phyloP scores from a whole-genome alignment of 371 early-diverging fungal genomes.

The Capniomyces stellatus region DNA sequence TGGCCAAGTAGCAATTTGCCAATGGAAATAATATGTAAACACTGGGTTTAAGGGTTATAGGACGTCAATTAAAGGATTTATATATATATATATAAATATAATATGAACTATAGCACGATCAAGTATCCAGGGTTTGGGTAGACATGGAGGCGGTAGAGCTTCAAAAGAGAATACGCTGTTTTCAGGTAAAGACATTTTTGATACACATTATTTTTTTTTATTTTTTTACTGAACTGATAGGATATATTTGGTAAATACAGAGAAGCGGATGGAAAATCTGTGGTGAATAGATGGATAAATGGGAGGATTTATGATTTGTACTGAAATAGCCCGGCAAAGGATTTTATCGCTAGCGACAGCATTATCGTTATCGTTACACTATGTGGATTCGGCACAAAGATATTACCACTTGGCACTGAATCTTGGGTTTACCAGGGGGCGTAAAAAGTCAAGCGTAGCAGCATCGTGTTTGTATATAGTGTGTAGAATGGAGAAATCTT shows the following conservation, averaged over 20 bases:
- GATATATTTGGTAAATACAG: too few species aligned
- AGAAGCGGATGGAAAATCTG: too few species aligned
- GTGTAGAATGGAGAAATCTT: conserved; percentile 76
- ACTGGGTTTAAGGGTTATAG: too few species aligned
- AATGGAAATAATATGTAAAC: too few species aligned
- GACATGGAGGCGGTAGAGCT: conserved; percentile 26
- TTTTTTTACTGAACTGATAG: too few species aligned
- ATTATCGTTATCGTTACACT: conserved; percentile 48
- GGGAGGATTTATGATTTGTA: background rate
- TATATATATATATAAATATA: background rate
- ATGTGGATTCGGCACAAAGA: conserved; percentile 74
- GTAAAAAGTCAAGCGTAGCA: conserved; percentile 65
- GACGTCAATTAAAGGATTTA: background rate
- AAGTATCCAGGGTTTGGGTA: conserved; percentile 29
- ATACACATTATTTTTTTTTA: background rate
- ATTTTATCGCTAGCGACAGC: conserved; percentile 50
- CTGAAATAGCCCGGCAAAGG: conserved; percentile 29
- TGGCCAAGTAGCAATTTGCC: background rate
- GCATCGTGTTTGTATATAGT: conserved; percentile 96
- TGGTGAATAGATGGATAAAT: too few species aligned
- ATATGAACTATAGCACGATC: conserved; percentile 18
- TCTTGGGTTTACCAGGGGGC: conserved; percentile 86
- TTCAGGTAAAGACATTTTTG: conserved; percentile 14
- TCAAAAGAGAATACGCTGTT: conserved; percentile 35
- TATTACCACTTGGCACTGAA: conserved; percentile 86